These are phyloP conservation scores for Exsudoporus frostii DNA, from an alignment of 768 basidiomycete species.

Conservation along the genomic window DNA sequence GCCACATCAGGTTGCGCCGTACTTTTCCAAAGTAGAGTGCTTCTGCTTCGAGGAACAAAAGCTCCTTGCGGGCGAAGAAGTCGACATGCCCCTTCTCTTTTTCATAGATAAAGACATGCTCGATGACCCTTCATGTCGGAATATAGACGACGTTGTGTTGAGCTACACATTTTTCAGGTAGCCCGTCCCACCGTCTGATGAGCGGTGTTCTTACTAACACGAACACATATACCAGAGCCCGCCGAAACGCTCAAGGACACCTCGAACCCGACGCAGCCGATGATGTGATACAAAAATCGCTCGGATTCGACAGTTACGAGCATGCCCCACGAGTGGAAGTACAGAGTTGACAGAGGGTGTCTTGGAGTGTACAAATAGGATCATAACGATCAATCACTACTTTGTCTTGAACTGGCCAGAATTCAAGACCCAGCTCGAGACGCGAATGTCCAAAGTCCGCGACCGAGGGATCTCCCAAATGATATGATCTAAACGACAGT, in stretches of 20 bases:
- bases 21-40: conserved; percentile 99
- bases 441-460: neutral
- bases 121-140: conserved; percentile 85
- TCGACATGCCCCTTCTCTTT: conserved; percentile 97
- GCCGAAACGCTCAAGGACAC: conserved; percentile 80
- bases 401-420: neutral
- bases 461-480: too few relatives aligned
- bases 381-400: neutral
- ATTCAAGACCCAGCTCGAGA: neutral
- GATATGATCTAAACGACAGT: neutral
- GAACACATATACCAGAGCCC: conserved; percentile 52
- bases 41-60: conserved; percentile 99
- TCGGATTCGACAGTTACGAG: conserved; percentile 71
- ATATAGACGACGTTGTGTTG: conserved; percentile 87
- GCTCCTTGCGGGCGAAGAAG: conserved; percentile 90
- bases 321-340: conserved; percentile 35
- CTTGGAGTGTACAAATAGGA: neutral
- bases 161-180: conserved; percentile 99
- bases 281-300: conserved; percentile 71
- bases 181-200: neutral
- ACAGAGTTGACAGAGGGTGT: neutral
- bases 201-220: neutral
- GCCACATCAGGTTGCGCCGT: conserved; percentile 77
- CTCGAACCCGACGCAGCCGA: conserved; percentile 88
- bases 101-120: conserved; percentile 98